Base-by-base conservation (phyloP, 805 yeast species). In the Nakazawaea populi region DNA sequence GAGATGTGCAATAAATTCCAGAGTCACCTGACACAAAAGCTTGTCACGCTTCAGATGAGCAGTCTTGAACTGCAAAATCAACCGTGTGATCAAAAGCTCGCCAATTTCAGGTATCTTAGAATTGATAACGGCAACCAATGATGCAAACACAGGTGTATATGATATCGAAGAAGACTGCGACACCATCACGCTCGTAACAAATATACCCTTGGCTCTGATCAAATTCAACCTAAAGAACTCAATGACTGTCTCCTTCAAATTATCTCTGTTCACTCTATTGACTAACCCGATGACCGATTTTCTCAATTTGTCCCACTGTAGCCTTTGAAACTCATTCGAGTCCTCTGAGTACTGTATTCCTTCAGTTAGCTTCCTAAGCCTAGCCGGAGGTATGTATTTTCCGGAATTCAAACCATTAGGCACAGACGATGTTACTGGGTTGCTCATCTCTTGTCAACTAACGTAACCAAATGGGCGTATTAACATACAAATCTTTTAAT, bases 51-150 rank as follows among this genome's bases (percentile, higher is more conserved):
- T 60, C 56, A 71, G 69, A 63, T 71, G 83, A 0, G 75, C 75
- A 54, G 74, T 72, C 43, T 83, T 74, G 65, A 88, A 87, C 51
- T 75, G 82, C 4, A 82, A 58, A 1, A 85, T 68, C 30, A 84
- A 64, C 53, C 94, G 70, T 7, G 73, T 60, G 0, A 75, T 62
- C 34, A 87, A 55, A 4, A 84, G 62, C 51, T 76, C 76, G 2
- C 96, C 96, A 14, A 88, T 66, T 36, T 77, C 77, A 0, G 95
- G 94, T 4, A 87, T 62, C 56, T 84, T 79, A 5, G 86, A 75
- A 63, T 87, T 85, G 9, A 89, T 47, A 0, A 84, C 73, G 1
- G 84, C 73, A 0, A 78, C 73, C 36, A 89, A 58, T 0, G 86
- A 68, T 0, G 90, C 80, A 56, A 77, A 83, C 1, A 76, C 73